These are phyloP conservation scores for Lodderomyces metapsilosis DNA, from an alignment of 1,139 yeast species.

Conservation along the genomic window DNA sequence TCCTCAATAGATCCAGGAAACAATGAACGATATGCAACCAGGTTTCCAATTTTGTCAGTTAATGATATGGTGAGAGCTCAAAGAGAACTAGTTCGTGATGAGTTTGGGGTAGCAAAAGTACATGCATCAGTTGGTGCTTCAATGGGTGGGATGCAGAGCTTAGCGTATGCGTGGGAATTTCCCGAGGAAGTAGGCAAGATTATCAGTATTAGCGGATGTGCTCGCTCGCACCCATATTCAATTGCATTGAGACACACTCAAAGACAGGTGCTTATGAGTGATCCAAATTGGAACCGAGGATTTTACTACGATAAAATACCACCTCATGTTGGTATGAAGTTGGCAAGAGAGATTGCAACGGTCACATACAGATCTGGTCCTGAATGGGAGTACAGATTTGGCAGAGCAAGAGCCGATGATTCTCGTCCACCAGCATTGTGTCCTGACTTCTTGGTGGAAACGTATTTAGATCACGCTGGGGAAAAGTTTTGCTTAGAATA, in stretches of 20 bases:
- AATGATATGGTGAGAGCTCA: constrained; percentile 94
- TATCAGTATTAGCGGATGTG: constrained; percentile 84
- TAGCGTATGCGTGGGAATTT: constrained; percentile 84
- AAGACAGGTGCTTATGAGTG: constrained; percentile 90
- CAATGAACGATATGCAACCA: constrained; percentile 68
- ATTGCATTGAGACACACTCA: constrained; percentile 93
- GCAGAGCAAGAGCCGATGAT: constrained; percentile 84
- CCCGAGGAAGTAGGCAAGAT: constrained; percentile 73
- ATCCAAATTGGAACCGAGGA: constrained; percentile 93
- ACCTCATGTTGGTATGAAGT: constrained; percentile 93
- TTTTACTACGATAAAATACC: constrained; percentile 77
- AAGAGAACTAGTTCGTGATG: constrained; percentile 59
- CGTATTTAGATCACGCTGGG: constrained; percentile 91
- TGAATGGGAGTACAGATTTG: constrained; percentile 93
- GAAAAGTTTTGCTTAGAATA: constrained; percentile 89
- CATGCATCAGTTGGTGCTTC: constrained; percentile 88
- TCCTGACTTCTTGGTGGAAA: constrained; percentile 89
- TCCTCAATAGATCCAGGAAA: constrained; percentile 76
- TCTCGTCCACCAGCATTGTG: constrained; percentile 79
- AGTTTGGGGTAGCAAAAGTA: constrained; percentile 60
- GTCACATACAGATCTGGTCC: constrained; percentile 95
- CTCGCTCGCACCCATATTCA: constrained; percentile 90
- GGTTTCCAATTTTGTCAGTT: constrained; percentile 82
- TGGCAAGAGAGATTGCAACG: constrained; percentile 91
- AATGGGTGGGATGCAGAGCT: constrained; percentile 96